Percentiles rank a stretch among this genome's conserved stretches.
Conservation (phyloP, 306 rosid species). For the Dalbergia cochinchinensis region DNA sequence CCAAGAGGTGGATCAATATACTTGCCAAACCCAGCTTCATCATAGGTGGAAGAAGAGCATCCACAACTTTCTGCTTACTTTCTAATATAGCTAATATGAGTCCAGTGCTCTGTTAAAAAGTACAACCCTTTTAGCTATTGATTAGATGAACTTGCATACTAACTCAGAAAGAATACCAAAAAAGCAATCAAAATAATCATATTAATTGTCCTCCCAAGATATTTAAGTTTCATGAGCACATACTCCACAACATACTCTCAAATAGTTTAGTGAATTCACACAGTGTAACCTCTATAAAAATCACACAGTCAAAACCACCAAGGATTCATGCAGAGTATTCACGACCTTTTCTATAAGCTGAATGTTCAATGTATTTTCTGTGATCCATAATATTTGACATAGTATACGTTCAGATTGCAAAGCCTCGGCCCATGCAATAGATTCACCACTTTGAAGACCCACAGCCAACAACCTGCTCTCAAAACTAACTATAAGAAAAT, state of each 20-base stretch:
- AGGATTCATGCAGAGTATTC: constrained; percentile 20
- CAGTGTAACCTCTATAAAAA: background rate
- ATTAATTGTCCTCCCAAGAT: constrained; percentile 11
- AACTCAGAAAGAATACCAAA: constrained; percentile 37
- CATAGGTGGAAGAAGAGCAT: constrained; percentile 68
- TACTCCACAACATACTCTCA: constrained; percentile 26
- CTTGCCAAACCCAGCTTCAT: constrained; percentile 85
- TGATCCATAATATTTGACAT: constrained; percentile 78
- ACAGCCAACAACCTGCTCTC: constrained; percentile 66
- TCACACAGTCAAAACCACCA: constrained; percentile 18
- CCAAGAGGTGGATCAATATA: constrained; percentile 71
- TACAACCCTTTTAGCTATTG: constrained; percentile 44
- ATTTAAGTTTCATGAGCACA: constrained; percentile 21
- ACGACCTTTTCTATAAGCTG: constrained; percentile 91
- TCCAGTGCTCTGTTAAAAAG: constrained; percentile 70
- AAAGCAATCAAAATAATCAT: background rate
- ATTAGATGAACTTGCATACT: constrained; percentile 38
- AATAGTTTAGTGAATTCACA: constrained; percentile 27
- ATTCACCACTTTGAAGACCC: constrained; percentile 76
- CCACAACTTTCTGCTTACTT: constrained; percentile 64
- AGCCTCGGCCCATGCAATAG: constrained; percentile 69
- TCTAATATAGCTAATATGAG: constrained; percentile 77
- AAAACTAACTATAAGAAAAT: constrained; percentile 36
- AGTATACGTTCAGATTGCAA: constrained; percentile 71
- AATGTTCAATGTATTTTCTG: constrained; percentile 80